A percentile compares a stretch with the other conserved stretches of the same genome.
Conservation (phyloP, 1,284 basidiomycete species). For the Inonotus obliquus region DNA sequence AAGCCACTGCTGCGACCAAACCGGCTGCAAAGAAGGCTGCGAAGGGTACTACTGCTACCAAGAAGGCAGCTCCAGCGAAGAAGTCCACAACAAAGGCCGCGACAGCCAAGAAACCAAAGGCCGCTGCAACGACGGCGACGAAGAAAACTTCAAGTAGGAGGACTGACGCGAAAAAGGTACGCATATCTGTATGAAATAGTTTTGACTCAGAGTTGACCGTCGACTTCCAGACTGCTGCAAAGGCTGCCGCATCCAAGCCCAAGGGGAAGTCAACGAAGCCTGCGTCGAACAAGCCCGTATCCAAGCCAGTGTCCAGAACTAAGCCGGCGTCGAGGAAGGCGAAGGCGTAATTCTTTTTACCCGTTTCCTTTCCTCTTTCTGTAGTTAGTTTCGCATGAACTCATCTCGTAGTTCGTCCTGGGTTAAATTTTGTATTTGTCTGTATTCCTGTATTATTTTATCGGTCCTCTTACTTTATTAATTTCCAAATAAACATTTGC, state of each 20-base stretch:
- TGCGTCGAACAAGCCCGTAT: slow-evolving; percentile 11
- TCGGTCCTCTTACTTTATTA: slow-evolving; percentile 11
- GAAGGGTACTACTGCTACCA: slow-evolving; percentile 2
- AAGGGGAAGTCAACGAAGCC: slow-evolving; percentile 25
- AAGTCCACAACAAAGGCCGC: slow-evolving; percentile 28
- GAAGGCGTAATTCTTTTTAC: slow-evolving; percentile 3
- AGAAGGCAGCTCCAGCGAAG: slow-evolving; percentile 23
- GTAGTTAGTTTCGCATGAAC: neutral
- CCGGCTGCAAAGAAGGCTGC: slow-evolving; percentile 6
- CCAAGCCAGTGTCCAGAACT: slow-evolving; percentile 28
- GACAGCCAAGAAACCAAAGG: slow-evolving; percentile 21
- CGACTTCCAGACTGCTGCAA: slow-evolving; percentile 26
- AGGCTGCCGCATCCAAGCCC: slow-evolving; percentile 28
- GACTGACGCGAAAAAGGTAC: slow-evolving; percentile 38
- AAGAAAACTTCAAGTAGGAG: slow-evolving; percentile 38
- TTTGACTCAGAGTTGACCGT: neutral
- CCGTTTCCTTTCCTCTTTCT: neutral
- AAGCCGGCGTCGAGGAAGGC: slow-evolving; percentile 17
- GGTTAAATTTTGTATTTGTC: slow-evolving; percentile 6
- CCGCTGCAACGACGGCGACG: slow-evolving; percentile 23
- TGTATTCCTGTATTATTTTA: slow-evolving; percentile 19
- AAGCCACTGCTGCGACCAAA: neutral
- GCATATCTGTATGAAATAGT: slow-evolving; percentile 1
- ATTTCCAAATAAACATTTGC: neutral
- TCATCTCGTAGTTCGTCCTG: neutral